These are phyloP conservation scores for Apiotrichum porosum DNA, from an alignment of 1,284 basidiomycete genomes.

Conservation along the genomic window DNA sequence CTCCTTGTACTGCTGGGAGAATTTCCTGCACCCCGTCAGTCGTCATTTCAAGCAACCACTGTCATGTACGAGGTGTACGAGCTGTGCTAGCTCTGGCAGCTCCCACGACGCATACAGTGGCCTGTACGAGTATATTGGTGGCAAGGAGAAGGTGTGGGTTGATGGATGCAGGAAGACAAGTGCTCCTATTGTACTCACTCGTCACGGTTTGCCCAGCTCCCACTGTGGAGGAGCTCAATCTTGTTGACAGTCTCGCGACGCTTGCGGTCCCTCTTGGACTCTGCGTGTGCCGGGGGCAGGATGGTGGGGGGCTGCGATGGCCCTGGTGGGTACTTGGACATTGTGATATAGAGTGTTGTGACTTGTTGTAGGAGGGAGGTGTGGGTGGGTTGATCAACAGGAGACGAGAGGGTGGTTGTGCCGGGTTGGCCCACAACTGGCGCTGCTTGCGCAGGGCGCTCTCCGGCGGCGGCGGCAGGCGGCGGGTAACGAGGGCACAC, in stretches of 20 bases:
- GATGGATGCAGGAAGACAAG: too few relatives aligned
- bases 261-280: constrained; percentile 53
- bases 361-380: background rate
- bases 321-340: constrained; percentile 20
- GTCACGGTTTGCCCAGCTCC: constrained; percentile 50
- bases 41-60: too few relatives aligned
- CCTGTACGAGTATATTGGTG: too few relatives aligned
- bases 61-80: background rate
- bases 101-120: too few relatives aligned
- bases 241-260: constrained; percentile 52
- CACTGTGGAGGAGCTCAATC: constrained; percentile 51
- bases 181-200: constrained; percentile 49
- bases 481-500: background rate
- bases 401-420: background rate
- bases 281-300: constrained; percentile 36
- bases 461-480: background rate
- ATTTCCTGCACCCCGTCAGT: constrained; percentile 43
- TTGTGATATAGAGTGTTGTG: background rate
- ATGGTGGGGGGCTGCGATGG: constrained; percentile 24
- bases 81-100: background rate
- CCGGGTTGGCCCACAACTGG: background rate
- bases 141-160: too few relatives aligned
- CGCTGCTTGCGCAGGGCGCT: too few relatives aligned
- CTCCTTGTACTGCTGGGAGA: constrained; percentile 45
- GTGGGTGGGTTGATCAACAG: background rate